These are phyloP conservation scores for Bruguiera hainesii DNA, from an alignment of 441 rosid genomes.

Conservation along the genomic window DNA sequence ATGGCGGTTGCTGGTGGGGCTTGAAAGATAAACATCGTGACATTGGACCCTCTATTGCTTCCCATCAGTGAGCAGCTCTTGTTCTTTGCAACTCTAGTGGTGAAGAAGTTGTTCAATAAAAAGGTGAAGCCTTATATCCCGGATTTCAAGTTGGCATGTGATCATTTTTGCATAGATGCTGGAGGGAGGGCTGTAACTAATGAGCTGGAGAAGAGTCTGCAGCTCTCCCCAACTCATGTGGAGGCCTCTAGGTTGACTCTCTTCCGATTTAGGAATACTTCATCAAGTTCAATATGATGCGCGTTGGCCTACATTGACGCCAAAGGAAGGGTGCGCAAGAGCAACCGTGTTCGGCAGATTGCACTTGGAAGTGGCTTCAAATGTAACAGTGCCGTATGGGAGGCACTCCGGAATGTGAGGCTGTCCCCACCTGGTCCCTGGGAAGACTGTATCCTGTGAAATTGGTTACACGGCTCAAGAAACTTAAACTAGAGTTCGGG, in stretches of 20 bases:
- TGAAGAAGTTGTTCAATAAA: constrained; percentile 50
- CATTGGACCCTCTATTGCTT: constrained; percentile 62
- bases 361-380: constrained; percentile 79
- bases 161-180: constrained; percentile 76
- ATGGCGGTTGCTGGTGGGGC: constrained; percentile 80
- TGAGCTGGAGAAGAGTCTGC: constrained; percentile 73
- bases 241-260: constrained; percentile 82
- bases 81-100: constrained; percentile 53
- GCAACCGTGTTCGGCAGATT: constrained; percentile 64
- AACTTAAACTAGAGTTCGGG: background rate
- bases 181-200: constrained; percentile 79
- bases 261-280: constrained; percentile 70
- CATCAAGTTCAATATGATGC: constrained; percentile 82
- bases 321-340: constrained; percentile 55
- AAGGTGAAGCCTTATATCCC: constrained; percentile 61
- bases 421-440: constrained; percentile 51
- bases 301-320: constrained; percentile 61
- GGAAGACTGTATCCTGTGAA: constrained; percentile 61
- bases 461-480: constrained; percentile 28
- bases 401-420: constrained; percentile 54
- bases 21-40: constrained; percentile 63
- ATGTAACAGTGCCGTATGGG: constrained; percentile 74
- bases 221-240: constrained; percentile 54
- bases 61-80: constrained; percentile 73
- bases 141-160: constrained; percentile 69